Evolutionary conservation across 106 monocot genomes (phyloP), one percentile per base, ranked within the genome.

Genomic region (Phalaenopsis aphrodite): DNA sequence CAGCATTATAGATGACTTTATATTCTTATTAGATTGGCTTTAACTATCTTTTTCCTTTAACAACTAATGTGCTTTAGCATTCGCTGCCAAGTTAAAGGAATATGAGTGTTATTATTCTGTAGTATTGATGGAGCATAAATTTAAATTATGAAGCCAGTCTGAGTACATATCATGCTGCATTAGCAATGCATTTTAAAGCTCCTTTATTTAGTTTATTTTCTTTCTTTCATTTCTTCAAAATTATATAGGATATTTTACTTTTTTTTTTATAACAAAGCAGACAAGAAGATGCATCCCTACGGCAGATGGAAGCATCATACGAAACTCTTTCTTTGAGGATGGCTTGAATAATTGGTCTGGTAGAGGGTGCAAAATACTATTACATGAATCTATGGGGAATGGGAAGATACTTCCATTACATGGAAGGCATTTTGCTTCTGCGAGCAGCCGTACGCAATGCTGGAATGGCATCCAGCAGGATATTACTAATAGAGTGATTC

Each of bases 381-480:
- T 84, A 68, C 90, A 86, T 79, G 77, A 86, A 48, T 77, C 83
- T 64, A 76, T 79, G 64, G 87, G 69, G 52, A 56, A 87, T 83
- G 89, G 87, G 24, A 88, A 83, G 8, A 77, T 92, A 56, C 64
- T 41, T 41, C 90, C 92, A 37, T 75, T 87, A 4, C 77, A 56
- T 56, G 92, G 90, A 79, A 89, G 81, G 2, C 66, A 48, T 80
- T 92, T 92, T 86, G 92, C 85, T 82, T 83, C 84, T 75, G 87
- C 89, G 52, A 84, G 86, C 16, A 71, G 83, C 58, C 85, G 95
- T 5, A 81, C 55, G 55, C 87, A 95, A 55, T 90, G 43, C 77
- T 95, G 95, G 95, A 88, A 92, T 21, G 95, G 90, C 0, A 79
- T 90, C 64, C 83, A 90, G 78, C 90, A 93, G 77, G 88, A 93